Conservation (phyloP, 208 protist genomes). For the Leishmania gerbilli region DNA sequence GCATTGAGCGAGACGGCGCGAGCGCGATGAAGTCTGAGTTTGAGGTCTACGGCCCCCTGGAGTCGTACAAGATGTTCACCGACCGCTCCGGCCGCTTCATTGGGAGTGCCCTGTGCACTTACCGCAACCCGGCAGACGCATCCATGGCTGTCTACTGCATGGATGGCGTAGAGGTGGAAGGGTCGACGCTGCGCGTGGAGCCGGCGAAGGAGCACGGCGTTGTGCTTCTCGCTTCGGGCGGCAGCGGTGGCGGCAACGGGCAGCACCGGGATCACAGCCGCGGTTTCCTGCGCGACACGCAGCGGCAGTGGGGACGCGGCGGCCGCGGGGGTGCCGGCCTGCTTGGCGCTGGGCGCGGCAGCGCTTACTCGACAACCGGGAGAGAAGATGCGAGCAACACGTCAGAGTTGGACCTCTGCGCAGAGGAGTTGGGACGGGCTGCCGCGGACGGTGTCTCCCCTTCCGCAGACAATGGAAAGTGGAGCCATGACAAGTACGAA, state of each 20-base stretch:
- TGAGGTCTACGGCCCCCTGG: conserved; percentile 81
- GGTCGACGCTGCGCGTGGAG: conserved; percentile 63
- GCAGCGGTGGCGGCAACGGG: not conserved
- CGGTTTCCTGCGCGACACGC: conserved; percentile 36
- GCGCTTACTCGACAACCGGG: not conserved
- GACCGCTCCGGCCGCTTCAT: conserved; percentile 84
- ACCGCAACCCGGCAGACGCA: conserved; percentile 89
- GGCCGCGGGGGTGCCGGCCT: conserved; percentile 9
- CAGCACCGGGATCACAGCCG: conserved; percentile 25
- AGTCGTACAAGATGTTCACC: conserved; percentile 90
- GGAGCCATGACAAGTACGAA: conserved; percentile 83
- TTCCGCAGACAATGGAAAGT: conserved; percentile 32
- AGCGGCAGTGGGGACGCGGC: conserved; percentile 17
- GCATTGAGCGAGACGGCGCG: conserved; percentile 81
- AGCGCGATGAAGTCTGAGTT: conserved; percentile 79
- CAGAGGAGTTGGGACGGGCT: not conserved
- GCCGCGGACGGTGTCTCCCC: not conserved
- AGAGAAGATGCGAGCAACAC: not conserved
- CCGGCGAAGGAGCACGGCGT: conserved; percentile 83
- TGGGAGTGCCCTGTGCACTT: conserved; percentile 85
- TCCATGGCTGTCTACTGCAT: conserved; percentile 67
- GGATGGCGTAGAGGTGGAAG: conserved; percentile 73
- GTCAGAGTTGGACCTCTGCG: not conserved
- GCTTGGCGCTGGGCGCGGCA: conserved; percentile 3
- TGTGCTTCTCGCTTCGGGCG: conserved; percentile 57